Evolutionary conservation across 768 basidiomycete species (phyloP), one percentile per base, ranked within the genome.

Genomic region (Ramaria sp.): DNA sequence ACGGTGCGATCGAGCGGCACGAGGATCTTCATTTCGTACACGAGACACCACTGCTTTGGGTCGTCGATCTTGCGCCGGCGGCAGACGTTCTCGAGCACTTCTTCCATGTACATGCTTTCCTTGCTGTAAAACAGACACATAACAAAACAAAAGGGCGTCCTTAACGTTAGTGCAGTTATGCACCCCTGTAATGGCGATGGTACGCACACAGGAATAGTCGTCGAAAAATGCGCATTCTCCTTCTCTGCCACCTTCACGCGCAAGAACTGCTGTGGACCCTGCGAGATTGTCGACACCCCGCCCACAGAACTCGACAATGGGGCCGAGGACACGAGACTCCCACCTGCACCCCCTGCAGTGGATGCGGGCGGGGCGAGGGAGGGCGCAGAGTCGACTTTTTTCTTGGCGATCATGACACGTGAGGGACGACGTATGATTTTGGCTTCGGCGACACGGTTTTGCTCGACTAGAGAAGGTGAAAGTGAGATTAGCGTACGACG

Each of bases 71-170:
- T 82, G 50, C 84, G 78, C 65, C 80, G 81, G 38, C 79, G 75
- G 66, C 88, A 91, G 1, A 91, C 85, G 20, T 84, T 74, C 60
- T 96, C 95, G 22, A 96, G 78, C 0, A 91, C 90, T 68, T 98
- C 95, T 63, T 94, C 92, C 81, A 97, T 87, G 68, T 98, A 98
- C 86, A 92, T 96, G 9, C 89, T 91, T 13, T 89, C 83, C 9
- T 91, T 83, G 5, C 86, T 90, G 64, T 41, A 51, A n/a, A 5
- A 27, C 19, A 10, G 11, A 0, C 19, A 31, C 7, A 33, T 24
- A 50, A 48, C 9, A 24, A 30, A 59, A 27, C 27, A 27, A 27
- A 27, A 27, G 27, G n/a, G 27, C 27, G 5, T 27, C 27, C 27
- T 27, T 27, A 27, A 27, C 5, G 27, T 27, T 27, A 27, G 5